phyloP scores from a whole-genome alignment of 164 flowering plant species.

The Chloranthus sessilifolius region DNA sequence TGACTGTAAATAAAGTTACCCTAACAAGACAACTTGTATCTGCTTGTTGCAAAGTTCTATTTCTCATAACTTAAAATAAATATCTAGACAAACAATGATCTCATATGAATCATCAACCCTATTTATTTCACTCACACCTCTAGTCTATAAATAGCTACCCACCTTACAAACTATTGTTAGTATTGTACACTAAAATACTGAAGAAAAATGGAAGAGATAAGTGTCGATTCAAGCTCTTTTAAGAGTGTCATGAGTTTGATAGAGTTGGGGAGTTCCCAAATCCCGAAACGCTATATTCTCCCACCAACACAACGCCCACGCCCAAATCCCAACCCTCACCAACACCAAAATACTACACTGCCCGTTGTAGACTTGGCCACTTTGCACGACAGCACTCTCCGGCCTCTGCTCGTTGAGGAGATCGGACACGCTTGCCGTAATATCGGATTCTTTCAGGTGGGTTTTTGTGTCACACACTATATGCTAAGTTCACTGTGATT shows the following conservation, averaged over 20 bases:
- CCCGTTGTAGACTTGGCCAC: slow-evolving; percentile 28
- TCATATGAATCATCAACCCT: too few relatives aligned
- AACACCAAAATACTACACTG: slow-evolving; percentile 6
- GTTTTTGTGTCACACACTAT: not conserved
- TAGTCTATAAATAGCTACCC: too few relatives aligned
- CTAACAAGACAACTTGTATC: too few relatives aligned
- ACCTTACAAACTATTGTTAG: too few relatives aligned
- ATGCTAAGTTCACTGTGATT: not conserved
- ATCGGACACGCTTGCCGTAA: slow-evolving; percentile 33
- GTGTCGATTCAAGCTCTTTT: slow-evolving; percentile 6
- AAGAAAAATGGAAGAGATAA: not conserved
- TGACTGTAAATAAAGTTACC: too few relatives aligned
- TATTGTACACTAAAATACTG: too few relatives aligned
- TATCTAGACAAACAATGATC: too few relatives aligned
- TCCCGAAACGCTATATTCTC: slow-evolving; percentile 33
- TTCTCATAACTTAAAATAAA: too few relatives aligned
- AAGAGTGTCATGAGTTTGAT: slow-evolving; percentile 33
- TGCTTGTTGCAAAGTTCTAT: too few relatives aligned
- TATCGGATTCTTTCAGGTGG: slow-evolving; percentile 41
- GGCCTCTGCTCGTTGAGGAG: slow-evolving; percentile 17
- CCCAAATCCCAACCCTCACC: slow-evolving; percentile 9
- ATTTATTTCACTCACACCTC: too few relatives aligned
- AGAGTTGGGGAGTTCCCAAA: slow-evolving; percentile 18
- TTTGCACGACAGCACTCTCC: slow-evolving; percentile 16
- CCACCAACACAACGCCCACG: slow-evolving; percentile 32